A percentile compares a stretch with the other conserved stretches of the same genome.
Evolutionary conservation across 805 yeast species (phyloP).

Genomic region (Zygosaccharomyces kombuchaensis): DNA sequence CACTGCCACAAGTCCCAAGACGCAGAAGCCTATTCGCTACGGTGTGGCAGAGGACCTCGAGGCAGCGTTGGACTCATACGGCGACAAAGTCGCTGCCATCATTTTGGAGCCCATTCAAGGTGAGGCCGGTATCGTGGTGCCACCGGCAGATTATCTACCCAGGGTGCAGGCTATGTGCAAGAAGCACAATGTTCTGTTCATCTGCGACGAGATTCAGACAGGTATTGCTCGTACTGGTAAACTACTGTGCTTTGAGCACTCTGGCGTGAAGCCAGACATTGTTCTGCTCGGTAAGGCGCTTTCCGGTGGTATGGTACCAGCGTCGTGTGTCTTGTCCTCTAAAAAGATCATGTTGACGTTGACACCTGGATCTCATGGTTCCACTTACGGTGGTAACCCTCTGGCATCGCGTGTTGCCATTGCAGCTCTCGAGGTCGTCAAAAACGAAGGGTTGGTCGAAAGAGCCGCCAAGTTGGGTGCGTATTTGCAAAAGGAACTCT

Average conservation of each 20-base stretch:
- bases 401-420: conserved; percentile 88
- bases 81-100: conserved; percentile 86
- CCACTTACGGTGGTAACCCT: conserved; percentile 97
- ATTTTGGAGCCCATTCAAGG: conserved; percentile 96
- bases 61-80: conserved; percentile 72
- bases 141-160: conserved; percentile 74
- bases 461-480: conserved; percentile 71
- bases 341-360: conserved; percentile 82
- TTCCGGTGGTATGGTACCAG: conserved; percentile 92
- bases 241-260: conserved; percentile 87
- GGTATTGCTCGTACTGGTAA: conserved; percentile 97
- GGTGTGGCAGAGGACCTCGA: conserved; percentile 85
- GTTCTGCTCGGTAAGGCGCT: conserved; percentile 90
- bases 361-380: conserved; percentile 95
- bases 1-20: conserved; percentile 74
- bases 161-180: conserved; percentile 71
- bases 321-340: conserved; percentile 87
- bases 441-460: conserved; percentile 79
- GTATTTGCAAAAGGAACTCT: conserved; percentile 56
- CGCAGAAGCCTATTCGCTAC: conserved; percentile 48
- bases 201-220: conserved; percentile 96
- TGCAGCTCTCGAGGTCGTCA: conserved; percentile 87
- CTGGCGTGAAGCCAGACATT: conserved; percentile 79
- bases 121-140: conserved; percentile 96
- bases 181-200: conserved; percentile 78